These are phyloP conservation scores for Penstemon barbatus DNA, from an alignment of 257 asterid species.

Conservation along the genomic window DNA sequence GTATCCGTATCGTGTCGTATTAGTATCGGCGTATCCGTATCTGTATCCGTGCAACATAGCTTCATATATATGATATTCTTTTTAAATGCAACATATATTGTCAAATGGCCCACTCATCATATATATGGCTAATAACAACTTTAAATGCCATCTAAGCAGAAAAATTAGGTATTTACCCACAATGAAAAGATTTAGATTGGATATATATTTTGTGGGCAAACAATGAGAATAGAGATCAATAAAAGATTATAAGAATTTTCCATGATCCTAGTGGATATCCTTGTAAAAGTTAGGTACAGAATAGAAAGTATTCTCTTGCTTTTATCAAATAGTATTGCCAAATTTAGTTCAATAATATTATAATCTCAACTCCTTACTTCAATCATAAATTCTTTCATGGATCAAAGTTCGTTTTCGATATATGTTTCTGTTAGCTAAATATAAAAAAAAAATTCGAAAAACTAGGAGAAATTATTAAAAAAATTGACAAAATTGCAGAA, in stretches of 20 bases:
- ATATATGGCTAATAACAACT: not conserved
- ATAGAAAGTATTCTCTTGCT: not conserved
- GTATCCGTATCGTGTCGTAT: too few species aligned
- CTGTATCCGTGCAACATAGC: too few species aligned
- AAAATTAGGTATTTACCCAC: slow-evolving; percentile 23
- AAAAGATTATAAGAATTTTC: not conserved
- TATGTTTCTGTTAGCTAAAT: too few species aligned
- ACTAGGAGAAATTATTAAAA: too few species aligned
- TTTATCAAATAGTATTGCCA: too few species aligned
- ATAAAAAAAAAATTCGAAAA: too few species aligned
- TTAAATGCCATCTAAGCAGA: not conserved
- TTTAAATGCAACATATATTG: not conserved
- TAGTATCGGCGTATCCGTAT: too few species aligned
- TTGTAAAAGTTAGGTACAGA: slow-evolving; percentile 4
- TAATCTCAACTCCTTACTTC: not conserved
- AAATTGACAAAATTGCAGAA: too few species aligned
- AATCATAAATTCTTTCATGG: not conserved
- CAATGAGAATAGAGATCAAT: slow-evolving; percentile 6
- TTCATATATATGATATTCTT: not conserved
- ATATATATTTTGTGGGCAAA: not conserved
- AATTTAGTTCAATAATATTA: not conserved
- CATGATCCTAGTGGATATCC: slow-evolving; percentile 6
- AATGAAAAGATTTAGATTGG: slow-evolving; percentile 3
- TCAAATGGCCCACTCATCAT: not conserved
- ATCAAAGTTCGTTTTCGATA: too few species aligned